Evolutionary conservation across 371 early-diverging fungal species (phyloP).

Genomic region (Rhizomucor pusillus): DNA sequence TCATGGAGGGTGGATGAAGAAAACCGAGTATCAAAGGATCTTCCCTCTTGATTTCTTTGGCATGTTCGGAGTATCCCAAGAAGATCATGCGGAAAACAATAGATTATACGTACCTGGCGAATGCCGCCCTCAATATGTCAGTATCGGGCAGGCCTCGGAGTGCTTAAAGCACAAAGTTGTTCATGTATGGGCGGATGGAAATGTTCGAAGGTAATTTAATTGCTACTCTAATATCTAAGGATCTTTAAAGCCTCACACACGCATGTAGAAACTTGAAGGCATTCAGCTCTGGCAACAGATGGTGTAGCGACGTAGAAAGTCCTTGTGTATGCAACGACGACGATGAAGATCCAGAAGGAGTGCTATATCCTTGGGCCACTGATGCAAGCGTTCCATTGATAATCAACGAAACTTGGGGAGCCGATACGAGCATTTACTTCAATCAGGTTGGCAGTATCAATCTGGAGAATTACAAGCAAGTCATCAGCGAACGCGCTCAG

Average conservation of each 20-base stretch:
- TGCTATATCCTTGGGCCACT: conserved; percentile 26
- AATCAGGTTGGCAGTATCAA: conserved; percentile 19
- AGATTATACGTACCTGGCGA: conserved; percentile 32
- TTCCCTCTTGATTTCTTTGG: conserved; percentile 29
- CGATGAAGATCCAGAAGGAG: conserved; percentile 13
- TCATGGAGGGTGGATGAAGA: conserved; percentile 33
- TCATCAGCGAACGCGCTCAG: conserved; percentile 5
- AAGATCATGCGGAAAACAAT: conserved; percentile 22
- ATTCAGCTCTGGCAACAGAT: conserved; percentile 23
- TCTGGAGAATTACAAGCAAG: conserved; percentile 8
- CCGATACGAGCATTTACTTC: conserved; percentile 29
- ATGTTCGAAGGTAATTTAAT: conserved; percentile 27
- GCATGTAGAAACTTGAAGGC: conserved; percentile 35
- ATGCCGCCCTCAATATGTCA: conserved; percentile 33
- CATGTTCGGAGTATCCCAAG: conserved; percentile 33
- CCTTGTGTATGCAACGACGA: conserved; percentile 27
- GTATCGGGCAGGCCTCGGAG: conserved; percentile 29
- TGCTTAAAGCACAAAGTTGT: conserved; percentile 30
- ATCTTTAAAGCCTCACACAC: background rate
- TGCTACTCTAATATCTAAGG: background rate
- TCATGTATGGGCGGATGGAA: conserved; percentile 43
- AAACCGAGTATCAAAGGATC: conserved; percentile 11
- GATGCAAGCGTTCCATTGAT: conserved; percentile 26
- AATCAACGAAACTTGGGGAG: conserved; percentile 30
- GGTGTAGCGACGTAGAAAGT: conserved; percentile 26